phyloP scores from a whole-genome alignment of 2,329 filamentous ascomycete genomes.

The Stagonosporopsis cucurbitacearum region DNA sequence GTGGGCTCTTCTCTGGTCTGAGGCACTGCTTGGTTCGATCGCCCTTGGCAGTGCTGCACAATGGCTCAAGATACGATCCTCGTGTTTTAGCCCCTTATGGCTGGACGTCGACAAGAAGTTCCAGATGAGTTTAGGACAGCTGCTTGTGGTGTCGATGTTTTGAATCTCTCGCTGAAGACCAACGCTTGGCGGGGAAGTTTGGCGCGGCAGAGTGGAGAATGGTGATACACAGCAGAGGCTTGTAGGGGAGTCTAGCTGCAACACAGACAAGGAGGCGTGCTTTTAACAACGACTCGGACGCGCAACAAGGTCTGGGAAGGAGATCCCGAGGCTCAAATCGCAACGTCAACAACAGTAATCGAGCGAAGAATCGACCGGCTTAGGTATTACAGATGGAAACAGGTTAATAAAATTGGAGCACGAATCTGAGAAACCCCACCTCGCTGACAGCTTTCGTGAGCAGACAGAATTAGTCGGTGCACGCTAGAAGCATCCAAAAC shows the following conservation, averaged over 20 bases:
- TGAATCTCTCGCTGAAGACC: slow-evolving; percentile 31
- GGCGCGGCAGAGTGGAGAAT: slow-evolving; percentile 41
- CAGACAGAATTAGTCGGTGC: slow-evolving; percentile 21
- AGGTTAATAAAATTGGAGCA: slow-evolving; percentile 26
- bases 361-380: slow-evolving; percentile 18
- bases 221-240: slow-evolving; percentile 24
- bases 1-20: slow-evolving; percentile 20
- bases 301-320: slow-evolving; percentile 15
- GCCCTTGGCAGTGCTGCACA: slow-evolving; percentile 34
- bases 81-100: slow-evolving; percentile 24
- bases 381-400: slow-evolving; percentile 27
- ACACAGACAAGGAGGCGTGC: slow-evolving; percentile 17
- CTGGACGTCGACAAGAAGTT: slow-evolving; percentile 18
- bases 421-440: slow-evolving; percentile 27
- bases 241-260: slow-evolving; percentile 16
- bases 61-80: slow-evolving; percentile 23
- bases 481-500: slow-evolving; percentile 27
- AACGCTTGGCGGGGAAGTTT: slow-evolving; percentile 34
- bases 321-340: slow-evolving; percentile 27
- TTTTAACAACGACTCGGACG: slow-evolving; percentile 17
- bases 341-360: slow-evolving; percentile 20
- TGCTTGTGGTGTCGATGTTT: slow-evolving; percentile 34
- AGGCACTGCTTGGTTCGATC: slow-evolving; percentile 29
- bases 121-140: slow-evolving; percentile 30
- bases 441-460: slow-evolving; percentile 19